Evolutionary conservation across 148 eudicot species (phyloP), one percentile per base, ranked within the genome.

Genomic region (Silene uniflora): DNA sequence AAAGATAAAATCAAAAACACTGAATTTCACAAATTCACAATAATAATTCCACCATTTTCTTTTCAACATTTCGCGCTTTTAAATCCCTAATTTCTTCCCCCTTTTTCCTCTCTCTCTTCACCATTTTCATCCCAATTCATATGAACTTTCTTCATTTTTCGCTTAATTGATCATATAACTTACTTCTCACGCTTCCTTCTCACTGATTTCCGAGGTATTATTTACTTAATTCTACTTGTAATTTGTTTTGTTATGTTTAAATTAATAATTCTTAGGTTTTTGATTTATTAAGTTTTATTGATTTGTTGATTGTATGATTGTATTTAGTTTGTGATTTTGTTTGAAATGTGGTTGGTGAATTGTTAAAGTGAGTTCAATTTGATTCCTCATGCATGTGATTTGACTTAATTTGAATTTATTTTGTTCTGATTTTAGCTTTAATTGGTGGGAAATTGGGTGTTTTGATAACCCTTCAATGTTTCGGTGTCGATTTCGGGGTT

Each of bases 1-100:
- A 17, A 22, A 27, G 60, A 16, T 56, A 75, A 56, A n/a, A 56
- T n/a, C 5, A 69, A 21, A 44, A 49, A 13, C 79, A 56, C 32
- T 68, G 62, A 66, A 66, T 14, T 66, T 66, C 69, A 32, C 35
- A 32, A n/a, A n/a, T n/a, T n/a, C n/a, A 66, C 69, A 66, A 65
- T 0, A 10, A 65, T 22, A 67, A 42, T 42, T 76, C 59, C 58
- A 59, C 42, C 79, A 67, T 76, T 76, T 22, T 52, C 56, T 59
- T 67, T 76, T 8, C 69, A 69, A 49, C 18, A 68, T 76, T 76
- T 76, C 73, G 79, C 79, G 79, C 73, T 76, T 39, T 52, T 52
- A 52, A 52, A 52, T 52, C 56, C 56, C 56, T 52, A 52, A 52
- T 52, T 52, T 52, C 79, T 60, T 75, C 13, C 64, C 32, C 54